phyloP scores from a whole-genome alignment of 371 early-diverging fungal genomes.

The Entomophthora muscae region DNA sequence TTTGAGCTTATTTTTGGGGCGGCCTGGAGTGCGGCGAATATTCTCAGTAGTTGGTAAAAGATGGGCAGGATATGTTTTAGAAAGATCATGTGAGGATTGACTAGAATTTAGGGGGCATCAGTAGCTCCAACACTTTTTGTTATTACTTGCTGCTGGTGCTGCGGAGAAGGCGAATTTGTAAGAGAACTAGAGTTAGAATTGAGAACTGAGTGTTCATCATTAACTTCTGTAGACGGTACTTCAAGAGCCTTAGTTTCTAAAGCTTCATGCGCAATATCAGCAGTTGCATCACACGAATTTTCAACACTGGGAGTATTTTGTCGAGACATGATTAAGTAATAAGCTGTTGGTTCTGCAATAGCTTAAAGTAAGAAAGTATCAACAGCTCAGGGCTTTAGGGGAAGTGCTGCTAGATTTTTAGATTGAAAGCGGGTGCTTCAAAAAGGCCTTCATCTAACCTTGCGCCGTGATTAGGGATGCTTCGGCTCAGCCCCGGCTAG shows the following conservation, averaged over 20 bases:
- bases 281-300: background rate
- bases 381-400: too few species aligned
- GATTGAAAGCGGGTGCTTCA: too few species aligned
- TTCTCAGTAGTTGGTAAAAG: background rate
- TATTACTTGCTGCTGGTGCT: background rate
- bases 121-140: background rate
- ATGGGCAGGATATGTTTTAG: background rate
- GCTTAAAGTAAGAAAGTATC: too few species aligned
- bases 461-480: too few species aligned
- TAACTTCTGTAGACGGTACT: background rate
- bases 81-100: too few species aligned
- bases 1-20: background rate
- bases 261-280: background rate
- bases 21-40: background rate
- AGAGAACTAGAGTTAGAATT: background rate
- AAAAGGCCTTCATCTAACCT: too few species aligned
- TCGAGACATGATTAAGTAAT: background rate
- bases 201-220: background rate
- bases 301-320: background rate
- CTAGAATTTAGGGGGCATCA: background rate
- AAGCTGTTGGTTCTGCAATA: too few species aligned
- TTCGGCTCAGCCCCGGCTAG: too few species aligned
- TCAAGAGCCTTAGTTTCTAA: background rate
- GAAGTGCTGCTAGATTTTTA: too few species aligned
- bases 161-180: background rate